These are phyloP conservation scores for Zoysia japonica DNA, from an alignment of 176 grass and related monocot genomes.

Conservation along the genomic window DNA sequence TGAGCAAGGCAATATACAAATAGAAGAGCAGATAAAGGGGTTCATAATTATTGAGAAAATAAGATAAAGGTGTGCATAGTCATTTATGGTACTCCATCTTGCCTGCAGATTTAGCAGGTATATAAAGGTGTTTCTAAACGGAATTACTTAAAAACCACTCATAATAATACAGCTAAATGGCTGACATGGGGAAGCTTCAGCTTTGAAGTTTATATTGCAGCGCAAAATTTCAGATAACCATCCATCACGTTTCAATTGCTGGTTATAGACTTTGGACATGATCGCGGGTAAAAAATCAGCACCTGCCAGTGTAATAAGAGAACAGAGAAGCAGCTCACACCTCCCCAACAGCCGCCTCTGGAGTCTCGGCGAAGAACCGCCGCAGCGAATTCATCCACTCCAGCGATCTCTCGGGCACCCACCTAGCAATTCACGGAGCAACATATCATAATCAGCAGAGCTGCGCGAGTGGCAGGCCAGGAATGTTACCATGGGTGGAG, in stretches of 20 bases:
- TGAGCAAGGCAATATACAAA: background rate
- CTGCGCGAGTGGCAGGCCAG: background rate
- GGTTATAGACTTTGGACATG: background rate
- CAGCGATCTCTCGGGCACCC: slow-evolving; percentile 68
- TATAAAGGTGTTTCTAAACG: background rate
- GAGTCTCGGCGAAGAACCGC: slow-evolving; percentile 59
- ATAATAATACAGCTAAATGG: background rate
- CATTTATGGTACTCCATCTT: background rate
- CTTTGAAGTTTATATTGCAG: background rate
- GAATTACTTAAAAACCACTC: background rate
- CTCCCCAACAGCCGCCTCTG: slow-evolving; percentile 77
- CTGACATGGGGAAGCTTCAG: background rate
- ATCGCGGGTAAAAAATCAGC: background rate
- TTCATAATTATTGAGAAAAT: background rate
- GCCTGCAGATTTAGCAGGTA: background rate
- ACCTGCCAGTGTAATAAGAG: background rate
- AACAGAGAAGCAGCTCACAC: slow-evolving; percentile 31
- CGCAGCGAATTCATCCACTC: slow-evolving; percentile 69
- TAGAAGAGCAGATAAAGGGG: background rate
- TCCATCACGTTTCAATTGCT: background rate
- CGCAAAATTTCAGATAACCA: background rate
- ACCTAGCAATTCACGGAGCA: slow-evolving; percentile 41
- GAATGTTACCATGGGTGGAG: slow-evolving; percentile 70
- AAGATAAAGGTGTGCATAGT: background rate
- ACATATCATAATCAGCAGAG: background rate